These are phyloP conservation scores for Solanum etuberosum DNA, from an alignment of 257 asterid species.

Conservation along the genomic window DNA sequence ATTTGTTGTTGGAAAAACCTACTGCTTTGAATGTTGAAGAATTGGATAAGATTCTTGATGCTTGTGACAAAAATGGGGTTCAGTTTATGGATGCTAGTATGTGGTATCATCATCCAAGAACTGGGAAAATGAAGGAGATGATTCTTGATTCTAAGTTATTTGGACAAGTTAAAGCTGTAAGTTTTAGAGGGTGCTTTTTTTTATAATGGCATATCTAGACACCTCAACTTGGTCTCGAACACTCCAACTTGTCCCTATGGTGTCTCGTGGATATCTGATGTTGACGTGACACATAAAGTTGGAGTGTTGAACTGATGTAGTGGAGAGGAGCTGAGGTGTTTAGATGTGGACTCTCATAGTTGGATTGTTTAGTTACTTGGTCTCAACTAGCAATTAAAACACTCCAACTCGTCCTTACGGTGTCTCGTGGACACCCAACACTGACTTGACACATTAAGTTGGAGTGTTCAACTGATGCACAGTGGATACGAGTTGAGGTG, in stretches of 20 bases:
- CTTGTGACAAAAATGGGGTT: conserved; percentile 44
- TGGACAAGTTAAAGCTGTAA: conserved; percentile 51
- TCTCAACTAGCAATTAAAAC: background rate
- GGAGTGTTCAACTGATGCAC: background rate
- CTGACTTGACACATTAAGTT: background rate
- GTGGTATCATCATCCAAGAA: conserved; percentile 95
- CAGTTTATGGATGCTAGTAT: conserved; percentile 89
- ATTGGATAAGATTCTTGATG: conserved; percentile 42
- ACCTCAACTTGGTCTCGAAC: background rate
- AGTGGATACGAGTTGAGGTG: background rate
- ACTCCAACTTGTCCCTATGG: background rate
- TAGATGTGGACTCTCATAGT: background rate
- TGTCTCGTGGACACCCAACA: background rate
- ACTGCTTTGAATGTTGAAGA: conserved; percentile 45
- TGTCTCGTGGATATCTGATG: background rate
- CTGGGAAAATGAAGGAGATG: conserved; percentile 48
- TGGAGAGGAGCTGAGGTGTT: background rate
- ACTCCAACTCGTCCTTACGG: background rate
- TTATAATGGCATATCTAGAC: background rate
- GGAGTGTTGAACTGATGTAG: background rate
- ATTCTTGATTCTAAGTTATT: conserved; percentile 27
- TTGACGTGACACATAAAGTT: background rate
- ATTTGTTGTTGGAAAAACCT: conserved; percentile 70
- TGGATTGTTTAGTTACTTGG: background rate
- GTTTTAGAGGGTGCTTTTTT: background rate